Evolutionary conservation across 169 alveolate genomes (phyloP), one percentile per base, ranked within the genome.

Genomic region (Cryptosporidium canis): DNA sequence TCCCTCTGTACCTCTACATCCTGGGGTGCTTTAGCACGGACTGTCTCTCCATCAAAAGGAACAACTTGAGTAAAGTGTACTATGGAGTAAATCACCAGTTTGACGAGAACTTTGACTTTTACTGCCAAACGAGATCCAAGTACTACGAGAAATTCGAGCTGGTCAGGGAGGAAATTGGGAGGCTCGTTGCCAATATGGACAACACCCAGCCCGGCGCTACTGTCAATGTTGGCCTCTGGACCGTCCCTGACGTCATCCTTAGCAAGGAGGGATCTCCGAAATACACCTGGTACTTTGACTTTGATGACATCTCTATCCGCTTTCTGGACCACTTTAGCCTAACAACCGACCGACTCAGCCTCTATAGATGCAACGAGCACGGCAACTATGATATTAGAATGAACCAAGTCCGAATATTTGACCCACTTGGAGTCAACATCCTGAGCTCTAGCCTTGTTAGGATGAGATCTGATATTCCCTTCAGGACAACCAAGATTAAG

Each of bases 391-490:
- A 77, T 29, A 77, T 77, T 41, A 1, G n/a, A 24, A 56, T 77
- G 21, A 31, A 44, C 16, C 24, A 61, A 41, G 27, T 45, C 24
- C 18, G 24, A 4, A 43, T 77, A 35, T 55, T 43, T 35, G 70
- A 77, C 61, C 21, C 29, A 6, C 37, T 27, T 56, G 66, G 41
- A 18, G 58, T 55, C 5, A 39, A 58, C 4, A 58, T 55, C 27
- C 2, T 77, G 11, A 55, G 21, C 3, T 39, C 87, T 16, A 27
- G 24, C 24, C 16, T 3, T 1, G 24, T 77, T 8, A 55, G 72
- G 29, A 16, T 77, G 18, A 77, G 87, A 61, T 77, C 72, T 27
- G 87, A 77, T 45, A 58, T 77, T 4, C 87, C 87, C 11, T 77
- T 7, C 61, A 56, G 58, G 37, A 39, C 39, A 14, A 61, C 27